Evolutionary conservation across 345 rosid species (phyloP).

Genomic region (Lumnitzera littorea): DNA sequence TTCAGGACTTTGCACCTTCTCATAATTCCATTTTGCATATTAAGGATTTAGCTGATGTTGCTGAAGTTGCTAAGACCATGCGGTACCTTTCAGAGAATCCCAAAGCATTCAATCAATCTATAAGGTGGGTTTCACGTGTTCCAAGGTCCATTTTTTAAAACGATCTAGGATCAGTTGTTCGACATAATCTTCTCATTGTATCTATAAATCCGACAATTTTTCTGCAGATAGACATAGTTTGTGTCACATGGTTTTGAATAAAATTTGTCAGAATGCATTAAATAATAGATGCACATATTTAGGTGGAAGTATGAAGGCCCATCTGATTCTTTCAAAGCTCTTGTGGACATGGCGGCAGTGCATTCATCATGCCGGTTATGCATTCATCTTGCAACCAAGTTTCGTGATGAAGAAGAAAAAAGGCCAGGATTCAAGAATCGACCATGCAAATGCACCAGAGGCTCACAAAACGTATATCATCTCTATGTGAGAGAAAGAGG

Average conservation of each 20-base stretch:
- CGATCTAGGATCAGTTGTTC: neutral
- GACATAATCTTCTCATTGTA: neutral
- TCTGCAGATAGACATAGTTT: neutral
- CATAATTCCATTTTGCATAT: conserved; percentile 60
- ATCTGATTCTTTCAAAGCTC: conserved; percentile 88
- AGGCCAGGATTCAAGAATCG: conserved; percentile 48
- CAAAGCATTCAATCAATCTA: conserved; percentile 59
- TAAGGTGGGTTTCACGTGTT: conserved; percentile 34
- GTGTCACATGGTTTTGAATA: neutral
- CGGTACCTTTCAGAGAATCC: conserved; percentile 65
- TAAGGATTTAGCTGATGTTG: conserved; percentile 46
- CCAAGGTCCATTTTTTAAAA: conserved; percentile 1
- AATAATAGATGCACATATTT: conserved; percentile 6
- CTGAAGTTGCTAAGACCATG: conserved; percentile 62
- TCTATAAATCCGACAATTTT: neutral
- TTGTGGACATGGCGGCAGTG: conserved; percentile 93
- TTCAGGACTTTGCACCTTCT: conserved; percentile 78
- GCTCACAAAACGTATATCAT: conserved; percentile 63
- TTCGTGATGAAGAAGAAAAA: conserved; percentile 66
- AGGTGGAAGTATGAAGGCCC: conserved; percentile 99
- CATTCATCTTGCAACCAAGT: conserved; percentile 69
- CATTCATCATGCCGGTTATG: conserved; percentile 99
- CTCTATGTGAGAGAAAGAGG: conserved; percentile 85
- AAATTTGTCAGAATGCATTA: neutral
- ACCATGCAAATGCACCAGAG: conserved; percentile 77